Percentiles rank a stretch among this genome's conserved stretches.
Conservation (phyloP, 352 stramenopile species). For the Pythium coloratum region DNA sequence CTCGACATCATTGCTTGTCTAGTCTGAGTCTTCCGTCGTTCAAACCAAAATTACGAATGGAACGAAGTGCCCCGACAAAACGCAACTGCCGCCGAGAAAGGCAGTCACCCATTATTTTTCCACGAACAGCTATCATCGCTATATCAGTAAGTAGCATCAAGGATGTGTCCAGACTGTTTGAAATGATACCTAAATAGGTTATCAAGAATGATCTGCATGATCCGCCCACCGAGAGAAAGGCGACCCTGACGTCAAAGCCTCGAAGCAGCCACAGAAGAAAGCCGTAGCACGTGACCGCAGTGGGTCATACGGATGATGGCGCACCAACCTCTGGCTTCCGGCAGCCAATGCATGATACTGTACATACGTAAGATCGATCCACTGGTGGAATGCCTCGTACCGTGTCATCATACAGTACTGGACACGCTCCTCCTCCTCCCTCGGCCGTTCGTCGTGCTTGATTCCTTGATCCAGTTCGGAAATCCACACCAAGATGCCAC, state of each 20-base stretch:
- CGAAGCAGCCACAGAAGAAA: constrained; percentile 7
- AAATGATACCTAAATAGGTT: background rate
- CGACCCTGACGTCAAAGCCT: background rate
- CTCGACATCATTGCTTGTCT: background rate
- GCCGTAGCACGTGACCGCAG: background rate
- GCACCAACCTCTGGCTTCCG: background rate
- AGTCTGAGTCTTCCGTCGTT: constrained; percentile 4
- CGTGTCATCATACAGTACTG: background rate
- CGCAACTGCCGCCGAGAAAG: background rate
- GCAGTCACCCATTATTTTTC: background rate
- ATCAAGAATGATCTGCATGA: background rate
- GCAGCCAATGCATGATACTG: background rate
- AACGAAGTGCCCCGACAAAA: background rate
- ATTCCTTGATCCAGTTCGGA: background rate
- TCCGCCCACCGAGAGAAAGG: background rate
- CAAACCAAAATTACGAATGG: background rate
- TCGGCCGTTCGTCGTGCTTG: background rate
- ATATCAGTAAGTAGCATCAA: background rate
- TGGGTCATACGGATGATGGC: background rate
- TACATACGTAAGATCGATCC: background rate
- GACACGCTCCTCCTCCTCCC: background rate
- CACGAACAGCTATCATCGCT: background rate
- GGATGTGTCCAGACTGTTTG: background rate
- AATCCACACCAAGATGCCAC: constrained; percentile 5
- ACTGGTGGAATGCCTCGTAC: background rate